Evolutionary conservation across 192 early-diverging fungal genomes (phyloP), one percentile per base, ranked within the genome.

Genomic region (Coemansia sp.): DNA sequence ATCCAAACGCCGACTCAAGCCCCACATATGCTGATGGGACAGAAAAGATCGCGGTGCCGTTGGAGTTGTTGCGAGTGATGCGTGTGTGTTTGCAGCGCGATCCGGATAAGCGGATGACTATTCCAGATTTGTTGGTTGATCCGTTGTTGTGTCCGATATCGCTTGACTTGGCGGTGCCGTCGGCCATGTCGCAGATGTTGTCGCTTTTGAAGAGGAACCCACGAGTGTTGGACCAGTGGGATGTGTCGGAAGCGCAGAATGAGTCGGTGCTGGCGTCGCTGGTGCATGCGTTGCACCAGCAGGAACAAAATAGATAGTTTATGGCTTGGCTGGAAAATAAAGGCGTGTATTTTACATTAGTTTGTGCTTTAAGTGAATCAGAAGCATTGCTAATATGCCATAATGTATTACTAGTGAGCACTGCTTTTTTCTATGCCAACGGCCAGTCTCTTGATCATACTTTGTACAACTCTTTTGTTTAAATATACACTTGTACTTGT

Each of bases 21-120:
- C 45, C 58, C 16, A 47, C 21, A 19, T 64, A 62, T 5, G 4
- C 69, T 1, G 64, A 71, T 22, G 69, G 71, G n/a, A 47, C 60
- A n/a, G 47, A 54, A 0, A 80, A 75, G 41, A n/a, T 57, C 0
- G 48, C 50, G 27, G 83, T 86, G 19, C 83, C 87, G 56, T 65
- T 67, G 4, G 76, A 84, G 31, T 65, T 88, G 31, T 56, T 90
- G 52, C 77, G 78, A 9, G 85, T 88, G 23, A 85, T 96, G 82
- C 74, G 84, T 57, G 61, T 75, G 17, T 96, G 94, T 72, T 69
- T 96, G 38, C 71, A 87, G 60, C 57, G 88, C 17, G 82, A 93
- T 45, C 86, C 87, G 0, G 86, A 83, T 38, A 71, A 80, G 49
- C 80, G 93, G 35, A 67, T 77, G 65, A 86, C 87, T 8, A 92